These are phyloP conservation scores for Lepraria neglecta DNA, from an alignment of 495 filamentous ascomycete species.

Conservation along the genomic window DNA sequence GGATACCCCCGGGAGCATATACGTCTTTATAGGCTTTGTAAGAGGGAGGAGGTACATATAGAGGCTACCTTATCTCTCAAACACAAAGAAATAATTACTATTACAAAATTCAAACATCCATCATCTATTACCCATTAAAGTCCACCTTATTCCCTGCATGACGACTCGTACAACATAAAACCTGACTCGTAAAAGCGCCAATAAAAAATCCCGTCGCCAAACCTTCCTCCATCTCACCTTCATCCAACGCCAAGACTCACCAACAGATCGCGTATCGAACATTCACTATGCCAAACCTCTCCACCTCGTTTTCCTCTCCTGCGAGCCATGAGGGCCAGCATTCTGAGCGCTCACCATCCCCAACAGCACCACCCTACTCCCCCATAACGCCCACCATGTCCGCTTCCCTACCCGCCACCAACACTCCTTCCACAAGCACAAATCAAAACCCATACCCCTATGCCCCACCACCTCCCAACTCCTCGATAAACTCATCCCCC, in stretches of 20 bases:
- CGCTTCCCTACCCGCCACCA: constrained; percentile 5
- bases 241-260: constrained; percentile 6
- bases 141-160: neutral
- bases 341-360: constrained; percentile 15
- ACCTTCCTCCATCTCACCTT: constrained; percentile 10
- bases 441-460: neutral
- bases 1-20: constrained; percentile 20
- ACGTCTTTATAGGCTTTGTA: neutral
- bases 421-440: neutral
- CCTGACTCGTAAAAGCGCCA: neutral
- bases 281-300: constrained; percentile 1
- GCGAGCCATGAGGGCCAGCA: neutral
- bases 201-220: constrained; percentile 1
- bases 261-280: neutral
- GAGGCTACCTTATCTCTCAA: neutral
- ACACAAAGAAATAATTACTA: neutral
- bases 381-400: constrained; percentile 29
- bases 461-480: neutral
- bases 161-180: neutral
- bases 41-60: neutral
- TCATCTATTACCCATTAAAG: neutral
- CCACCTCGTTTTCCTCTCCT: neutral
- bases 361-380: constrained; percentile 28
- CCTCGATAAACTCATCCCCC: neutral
- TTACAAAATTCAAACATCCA: neutral